A percentile compares a stretch with the other conserved stretches of the same genome.
Conservation (phyloP, 2,329 filamentous ascomycete species). For the Diplocarpon mali region DNA sequence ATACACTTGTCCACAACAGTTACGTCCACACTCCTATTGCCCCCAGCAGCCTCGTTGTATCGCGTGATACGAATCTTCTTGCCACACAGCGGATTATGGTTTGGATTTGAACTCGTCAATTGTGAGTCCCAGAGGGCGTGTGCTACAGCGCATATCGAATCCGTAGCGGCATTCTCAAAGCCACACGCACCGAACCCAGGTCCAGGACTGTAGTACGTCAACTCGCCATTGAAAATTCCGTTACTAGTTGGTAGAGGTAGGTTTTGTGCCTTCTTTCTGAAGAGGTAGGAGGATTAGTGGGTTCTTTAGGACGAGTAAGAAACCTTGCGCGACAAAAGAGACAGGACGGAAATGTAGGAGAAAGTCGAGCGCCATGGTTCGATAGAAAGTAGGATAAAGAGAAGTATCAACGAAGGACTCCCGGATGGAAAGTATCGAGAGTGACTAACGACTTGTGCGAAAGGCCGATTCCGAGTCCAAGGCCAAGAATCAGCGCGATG, state of each 20-base stretch:
- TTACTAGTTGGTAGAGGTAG: constrained; percentile 41
- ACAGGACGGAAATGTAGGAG: constrained; percentile 2
- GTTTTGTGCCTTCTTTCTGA: constrained; percentile 25
- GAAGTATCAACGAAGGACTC: constrained; percentile 3
- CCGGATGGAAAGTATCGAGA: constrained; percentile 13
- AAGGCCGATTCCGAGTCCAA: constrained; percentile 27
- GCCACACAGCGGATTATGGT: constrained; percentile 58
- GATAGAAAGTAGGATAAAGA: neutral
- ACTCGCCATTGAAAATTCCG: constrained; percentile 46
- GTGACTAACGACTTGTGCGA: constrained; percentile 15
- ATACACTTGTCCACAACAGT: constrained; percentile 53
- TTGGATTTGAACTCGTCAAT: constrained; percentile 41
- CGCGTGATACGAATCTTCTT: constrained; percentile 51
- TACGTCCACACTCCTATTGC: constrained; percentile 46
- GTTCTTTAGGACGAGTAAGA: constrained; percentile 3
- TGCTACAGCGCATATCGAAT: constrained; percentile 56
- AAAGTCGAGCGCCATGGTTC: constrained; percentile 1
- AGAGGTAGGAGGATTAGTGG: constrained; percentile 9
- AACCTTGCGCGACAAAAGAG: neutral
- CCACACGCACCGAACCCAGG: constrained; percentile 64
- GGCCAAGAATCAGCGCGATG: constrained; percentile 27
- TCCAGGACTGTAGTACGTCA: constrained; percentile 57
- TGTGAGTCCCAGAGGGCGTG: constrained; percentile 55
- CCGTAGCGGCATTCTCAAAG: constrained; percentile 37
- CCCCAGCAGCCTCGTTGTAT: constrained; percentile 34